A percentile compares a stretch with the other conserved stretches of the same genome.
phyloP scores from a whole-genome alignment of 345 rosid species.

The Bretschneidera sinensis region DNA sequence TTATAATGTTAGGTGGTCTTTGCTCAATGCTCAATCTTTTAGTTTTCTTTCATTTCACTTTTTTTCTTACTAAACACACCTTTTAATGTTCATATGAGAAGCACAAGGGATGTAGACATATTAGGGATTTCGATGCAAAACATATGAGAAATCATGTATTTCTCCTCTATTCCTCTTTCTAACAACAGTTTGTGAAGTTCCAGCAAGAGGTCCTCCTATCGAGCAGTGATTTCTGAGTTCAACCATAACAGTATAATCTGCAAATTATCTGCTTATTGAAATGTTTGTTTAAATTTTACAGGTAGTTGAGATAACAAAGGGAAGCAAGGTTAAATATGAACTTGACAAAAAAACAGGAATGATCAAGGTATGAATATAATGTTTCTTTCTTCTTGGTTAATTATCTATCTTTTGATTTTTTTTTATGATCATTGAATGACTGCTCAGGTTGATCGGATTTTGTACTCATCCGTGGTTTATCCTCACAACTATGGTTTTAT shows the following conservation, averaged over 20 bases:
- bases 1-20: too few species aligned
- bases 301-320: slow-evolving; percentile 97
- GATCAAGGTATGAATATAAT: slow-evolving; percentile 56
- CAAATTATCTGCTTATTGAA: neutral
- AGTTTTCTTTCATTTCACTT: too few species aligned
- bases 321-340: slow-evolving; percentile 97
- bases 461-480: slow-evolving; percentile 95
- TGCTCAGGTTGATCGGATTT: slow-evolving; percentile 71
- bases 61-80: too few species aligned
- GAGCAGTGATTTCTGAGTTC: neutral
- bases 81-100: neutral
- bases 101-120: neutral
- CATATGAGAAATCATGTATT: neutral
- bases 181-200: neutral
- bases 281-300: slow-evolving; percentile 17
- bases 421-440: slow-evolving; percentile 12
- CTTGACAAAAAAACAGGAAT: slow-evolving; percentile 95
- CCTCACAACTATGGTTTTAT: slow-evolving; percentile 99
- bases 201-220: too few species aligned
- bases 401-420: slow-evolving; percentile 9
- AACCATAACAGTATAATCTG: neutral
- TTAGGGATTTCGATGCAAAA: neutral
- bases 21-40: too few species aligned
- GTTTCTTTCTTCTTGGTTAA: slow-evolving; percentile 5
- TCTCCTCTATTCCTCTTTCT: neutral